These are phyloP conservation scores for Picea abies DNA, from an alignment of 83 land plant genomes.

Conservation along the genomic window DNA sequence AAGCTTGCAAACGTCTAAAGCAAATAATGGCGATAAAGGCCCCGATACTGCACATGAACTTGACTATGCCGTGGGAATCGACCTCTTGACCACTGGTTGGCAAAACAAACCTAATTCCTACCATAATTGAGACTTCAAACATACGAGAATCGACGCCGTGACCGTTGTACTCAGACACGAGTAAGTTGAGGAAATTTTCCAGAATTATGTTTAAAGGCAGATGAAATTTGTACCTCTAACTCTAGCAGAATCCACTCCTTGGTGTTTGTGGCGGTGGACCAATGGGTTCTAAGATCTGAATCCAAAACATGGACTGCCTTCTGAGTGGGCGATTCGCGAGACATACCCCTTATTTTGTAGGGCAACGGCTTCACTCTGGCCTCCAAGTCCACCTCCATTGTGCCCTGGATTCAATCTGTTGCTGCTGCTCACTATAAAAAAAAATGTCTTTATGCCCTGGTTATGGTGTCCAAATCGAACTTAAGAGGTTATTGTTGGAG, in stretches of 20 bases:
- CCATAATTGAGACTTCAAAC: no score
- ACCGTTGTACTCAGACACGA: neutral
- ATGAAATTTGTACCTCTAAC: conserved; percentile 51
- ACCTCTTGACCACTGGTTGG: no score
- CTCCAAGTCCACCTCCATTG: conserved; percentile 76
- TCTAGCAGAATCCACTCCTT: conserved; percentile 97
- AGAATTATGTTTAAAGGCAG: neutral
- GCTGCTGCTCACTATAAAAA: no score
- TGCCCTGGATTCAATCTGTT: neutral
- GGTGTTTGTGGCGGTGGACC: conserved; percentile 96
- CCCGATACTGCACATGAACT: no score
- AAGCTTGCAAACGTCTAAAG: no score
- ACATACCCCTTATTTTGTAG: conserved; percentile 74
- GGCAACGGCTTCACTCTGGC: conserved; percentile 66
- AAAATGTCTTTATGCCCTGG: no score
- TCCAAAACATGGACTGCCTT: conserved; percentile 84
- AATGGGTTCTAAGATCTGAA: conserved; percentile 83
- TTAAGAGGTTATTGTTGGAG: no score
- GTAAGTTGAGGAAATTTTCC: neutral
- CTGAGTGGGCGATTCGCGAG: conserved; percentile 82
- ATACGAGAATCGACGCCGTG: neutral
- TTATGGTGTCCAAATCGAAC: no score
- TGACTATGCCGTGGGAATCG: no score
- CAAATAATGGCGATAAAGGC: no score
- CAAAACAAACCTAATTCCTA: no score